Evolutionary conservation across 2,329 filamentous ascomycete species (phyloP), one percentile per base, ranked within the genome.

Genomic region (Colletotrichum sp.): DNA sequence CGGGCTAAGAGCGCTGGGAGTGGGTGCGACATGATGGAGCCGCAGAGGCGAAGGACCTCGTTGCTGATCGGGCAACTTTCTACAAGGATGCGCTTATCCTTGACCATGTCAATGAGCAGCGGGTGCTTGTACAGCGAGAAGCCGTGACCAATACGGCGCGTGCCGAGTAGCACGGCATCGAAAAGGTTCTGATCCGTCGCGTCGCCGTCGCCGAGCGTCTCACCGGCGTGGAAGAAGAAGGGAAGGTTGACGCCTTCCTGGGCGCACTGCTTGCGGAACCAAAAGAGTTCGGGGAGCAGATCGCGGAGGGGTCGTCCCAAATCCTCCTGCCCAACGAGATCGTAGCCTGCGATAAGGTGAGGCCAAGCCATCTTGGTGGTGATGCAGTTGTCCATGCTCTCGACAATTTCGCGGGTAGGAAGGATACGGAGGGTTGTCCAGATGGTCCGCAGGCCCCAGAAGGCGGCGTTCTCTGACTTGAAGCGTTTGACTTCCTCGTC

Each of bases 201-300:
- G 44, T 62, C 62, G 64, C 78, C 78, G 59, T 70, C 67, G 64
- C 94, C 94, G 2, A 96, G 90, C 52, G 91, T 94, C 84, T 97
- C 95, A 78, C 95, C 95, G 0, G 95, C 95, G 83, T 97, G 95
- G 86, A 98, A 96, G 87, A 96, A 96, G 87, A 98, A 96, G 2
- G 95, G 95, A 24, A 98, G 92, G 65, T 94, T 90, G 30, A 97
- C 89, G 6, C 90, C 91, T 81, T 94, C 92, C 81, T 94, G 89
- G 1, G 90, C 91, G 83, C 95, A 97, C 78, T 92, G 90, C 82
- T 95, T 95, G 78, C 92, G 92, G 88, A 98, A 98, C 94, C 94
- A 97, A 83, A 98, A 95, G 1, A 98, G 86, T 79, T 96, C 90
- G 0, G 95, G 95, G 0, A 95, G 88, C 7, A 96, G 86, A 79